These are phyloP conservation scores for Pleurotus cornucopiae DNA, from an alignment of 768 basidiomycete species.

Conservation along the genomic window DNA sequence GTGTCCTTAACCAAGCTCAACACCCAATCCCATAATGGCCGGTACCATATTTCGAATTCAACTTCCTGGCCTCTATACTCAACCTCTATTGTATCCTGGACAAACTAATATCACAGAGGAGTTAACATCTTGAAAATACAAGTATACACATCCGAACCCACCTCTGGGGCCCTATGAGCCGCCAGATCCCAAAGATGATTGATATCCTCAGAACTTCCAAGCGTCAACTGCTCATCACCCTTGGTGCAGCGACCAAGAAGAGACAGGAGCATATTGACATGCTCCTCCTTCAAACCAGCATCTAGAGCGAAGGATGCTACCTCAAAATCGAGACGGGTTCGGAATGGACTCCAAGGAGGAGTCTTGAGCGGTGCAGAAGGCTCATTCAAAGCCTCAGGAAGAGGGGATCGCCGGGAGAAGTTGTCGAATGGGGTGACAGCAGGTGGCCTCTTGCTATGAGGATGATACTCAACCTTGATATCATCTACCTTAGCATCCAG, in stretches of 20 bases:
- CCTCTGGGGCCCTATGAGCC: conserved; percentile 4
- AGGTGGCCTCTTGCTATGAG: conserved; percentile 13
- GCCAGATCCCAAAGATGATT: conserved; percentile 16
- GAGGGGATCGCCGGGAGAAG: no score
- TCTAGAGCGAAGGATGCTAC: conserved; percentile 21
- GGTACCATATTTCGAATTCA: conserved; percentile 16
- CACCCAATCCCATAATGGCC: conserved; percentile 22
- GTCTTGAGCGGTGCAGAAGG: neutral
- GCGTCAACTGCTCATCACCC: conserved; percentile 9
- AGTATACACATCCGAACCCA: conserved; percentile 3
- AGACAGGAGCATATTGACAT: conserved; percentile 15
- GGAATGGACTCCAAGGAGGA: conserved; percentile 22
- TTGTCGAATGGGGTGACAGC: no score
- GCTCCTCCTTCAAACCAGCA: conserved; percentile 14
- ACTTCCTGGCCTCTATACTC: conserved; percentile 14
- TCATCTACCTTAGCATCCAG: conserved; percentile 11
- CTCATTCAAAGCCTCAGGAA: conserved; percentile 9
- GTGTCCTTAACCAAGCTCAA: conserved; percentile 23
- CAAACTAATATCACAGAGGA: conserved; percentile 14
- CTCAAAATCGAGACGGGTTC: conserved; percentile 20
- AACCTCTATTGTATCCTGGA: conserved; percentile 14
- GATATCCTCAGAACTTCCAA: conserved; percentile 13
- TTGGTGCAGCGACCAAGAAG: conserved; percentile 12
- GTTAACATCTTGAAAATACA: neutral
- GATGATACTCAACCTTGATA: conserved; percentile 24